Conservation (phyloP, 345 rosid genomes). For the Hypericum androsaemum region DNA sequence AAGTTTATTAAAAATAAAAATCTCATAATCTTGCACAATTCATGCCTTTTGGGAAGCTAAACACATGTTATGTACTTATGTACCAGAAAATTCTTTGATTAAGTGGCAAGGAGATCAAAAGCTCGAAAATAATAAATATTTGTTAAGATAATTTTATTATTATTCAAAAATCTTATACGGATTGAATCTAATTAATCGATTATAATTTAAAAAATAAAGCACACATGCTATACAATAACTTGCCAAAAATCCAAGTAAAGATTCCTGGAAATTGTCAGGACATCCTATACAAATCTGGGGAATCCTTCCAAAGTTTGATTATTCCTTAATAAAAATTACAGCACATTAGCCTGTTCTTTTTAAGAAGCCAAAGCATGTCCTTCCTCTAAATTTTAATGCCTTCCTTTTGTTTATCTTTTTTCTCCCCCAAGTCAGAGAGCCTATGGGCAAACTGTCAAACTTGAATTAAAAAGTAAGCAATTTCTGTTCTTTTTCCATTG, state of each 20-base stretch:
- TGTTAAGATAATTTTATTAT: no score
- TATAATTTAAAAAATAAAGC: not conserved
- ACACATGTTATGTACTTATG: no score
- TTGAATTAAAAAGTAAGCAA: not conserved
- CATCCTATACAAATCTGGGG: constrained; percentile 32
- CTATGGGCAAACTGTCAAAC: constrained; percentile 9
- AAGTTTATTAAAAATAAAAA: no score
- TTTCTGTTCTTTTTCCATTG: not conserved
- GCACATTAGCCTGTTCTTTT: constrained; percentile 9
- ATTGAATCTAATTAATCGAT: no score
- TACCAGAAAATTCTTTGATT: no score
- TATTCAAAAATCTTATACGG: no score
- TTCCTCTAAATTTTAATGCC: not conserved
- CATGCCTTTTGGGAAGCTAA: no score
- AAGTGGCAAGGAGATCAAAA: no score
- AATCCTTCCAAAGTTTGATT: constrained; percentile 18
- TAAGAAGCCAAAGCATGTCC: constrained; percentile 3
- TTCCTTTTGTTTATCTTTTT: constrained; percentile 7
- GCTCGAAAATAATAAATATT: no score
- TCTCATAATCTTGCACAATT: no score
- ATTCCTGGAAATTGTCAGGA: constrained; percentile 25
- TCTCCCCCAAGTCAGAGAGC: constrained; percentile 6
- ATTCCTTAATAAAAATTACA: constrained; percentile 16
- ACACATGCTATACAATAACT: no score
- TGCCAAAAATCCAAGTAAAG: constrained; percentile 6